Percentiles rank a stretch among this genome's conserved stretches.
Evolutionary conservation across 2,329 filamentous ascomycete species (phyloP).

Genomic region (Colletotrichum sp.): DNA sequence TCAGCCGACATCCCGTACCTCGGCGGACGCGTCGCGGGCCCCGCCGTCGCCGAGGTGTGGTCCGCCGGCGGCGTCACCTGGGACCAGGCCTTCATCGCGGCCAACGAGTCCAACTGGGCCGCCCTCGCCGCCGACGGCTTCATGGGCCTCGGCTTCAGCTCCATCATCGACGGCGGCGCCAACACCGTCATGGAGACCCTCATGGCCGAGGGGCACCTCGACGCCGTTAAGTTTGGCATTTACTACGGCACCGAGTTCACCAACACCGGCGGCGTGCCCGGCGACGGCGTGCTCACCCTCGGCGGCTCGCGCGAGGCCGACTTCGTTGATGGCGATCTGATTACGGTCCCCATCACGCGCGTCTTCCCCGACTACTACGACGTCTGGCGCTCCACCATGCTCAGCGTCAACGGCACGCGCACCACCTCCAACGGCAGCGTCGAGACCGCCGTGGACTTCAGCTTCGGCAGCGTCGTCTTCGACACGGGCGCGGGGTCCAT

Average conservation of each 20-base stretch:
- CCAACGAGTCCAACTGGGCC: constrained; percentile 32
- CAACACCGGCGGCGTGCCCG: constrained; percentile 17
- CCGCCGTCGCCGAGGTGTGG: constrained; percentile 31
- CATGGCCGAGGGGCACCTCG: constrained; percentile 30
- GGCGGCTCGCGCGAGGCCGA: constrained; percentile 35
- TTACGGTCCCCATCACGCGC: constrained; percentile 18
- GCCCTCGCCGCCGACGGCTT: constrained; percentile 36
- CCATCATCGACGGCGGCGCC: constrained; percentile 32
- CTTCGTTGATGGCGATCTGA: constrained; percentile 25
- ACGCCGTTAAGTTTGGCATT: constrained; percentile 34
- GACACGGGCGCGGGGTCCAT: constrained; percentile 36
- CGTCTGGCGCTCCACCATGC: constrained; percentile 33
- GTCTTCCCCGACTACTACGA: constrained; percentile 27
- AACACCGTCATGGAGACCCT: constrained; percentile 36
- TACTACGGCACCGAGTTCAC: constrained; percentile 29
- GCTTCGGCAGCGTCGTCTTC: constrained; percentile 27
- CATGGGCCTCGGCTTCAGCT: constrained; percentile 36
- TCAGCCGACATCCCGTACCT: constrained; percentile 32
- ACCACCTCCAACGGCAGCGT: not conserved
- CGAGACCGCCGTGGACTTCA: not conserved
- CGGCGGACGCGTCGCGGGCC: constrained; percentile 30
- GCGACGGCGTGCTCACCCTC: constrained; percentile 32
- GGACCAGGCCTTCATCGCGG: constrained; percentile 33
- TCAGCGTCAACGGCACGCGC: constrained; percentile 21
- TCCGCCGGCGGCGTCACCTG: constrained; percentile 23